Percentiles rank a stretch among this genome's conserved stretches.
Conservation (phyloP, 345 rosid species). For the Melaleuca quinquenervia region DNA sequence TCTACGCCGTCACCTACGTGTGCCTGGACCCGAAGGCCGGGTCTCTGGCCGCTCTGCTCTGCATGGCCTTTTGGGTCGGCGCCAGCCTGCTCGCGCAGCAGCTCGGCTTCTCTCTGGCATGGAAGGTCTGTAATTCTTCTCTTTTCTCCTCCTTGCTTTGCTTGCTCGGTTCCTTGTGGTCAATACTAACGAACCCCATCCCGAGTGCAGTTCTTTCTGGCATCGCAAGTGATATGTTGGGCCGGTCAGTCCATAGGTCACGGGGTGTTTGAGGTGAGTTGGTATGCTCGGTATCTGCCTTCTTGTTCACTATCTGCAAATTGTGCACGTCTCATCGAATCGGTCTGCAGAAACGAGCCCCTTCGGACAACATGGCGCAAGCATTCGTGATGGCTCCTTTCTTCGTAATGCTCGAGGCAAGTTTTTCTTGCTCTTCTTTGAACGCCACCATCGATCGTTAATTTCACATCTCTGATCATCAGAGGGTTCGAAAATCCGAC, state of each 20-base stretch:
- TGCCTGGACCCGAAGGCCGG: constrained; percentile 47
- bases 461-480: not conserved
- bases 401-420: constrained; percentile 5
- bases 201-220: not conserved
- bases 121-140: not conserved
- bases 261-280: not conserved
- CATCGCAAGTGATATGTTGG: constrained; percentile 1
- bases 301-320: not conserved
- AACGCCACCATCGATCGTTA: not conserved
- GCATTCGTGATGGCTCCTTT: constrained; percentile 1
- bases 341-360: constrained; percentile 4
- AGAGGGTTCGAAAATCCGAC: not conserved
- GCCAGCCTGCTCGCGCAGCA: not conserved
- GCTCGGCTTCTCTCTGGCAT: constrained; percentile 5
- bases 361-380: not conserved
- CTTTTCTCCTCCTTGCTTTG: not conserved
- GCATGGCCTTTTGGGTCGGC: constrained; percentile 11
- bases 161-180: not conserved
- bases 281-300: not conserved
- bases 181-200: not conserved
- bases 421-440: not conserved
- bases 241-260: constrained; percentile 3
- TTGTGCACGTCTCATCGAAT: not conserved
- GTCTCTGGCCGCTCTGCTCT: constrained; percentile 45
- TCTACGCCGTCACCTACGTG: constrained; percentile 30